Evolutionary conservation across 2,329 filamentous ascomycete species (phyloP).

Genomic region (Epichloe glyceriae): DNA sequence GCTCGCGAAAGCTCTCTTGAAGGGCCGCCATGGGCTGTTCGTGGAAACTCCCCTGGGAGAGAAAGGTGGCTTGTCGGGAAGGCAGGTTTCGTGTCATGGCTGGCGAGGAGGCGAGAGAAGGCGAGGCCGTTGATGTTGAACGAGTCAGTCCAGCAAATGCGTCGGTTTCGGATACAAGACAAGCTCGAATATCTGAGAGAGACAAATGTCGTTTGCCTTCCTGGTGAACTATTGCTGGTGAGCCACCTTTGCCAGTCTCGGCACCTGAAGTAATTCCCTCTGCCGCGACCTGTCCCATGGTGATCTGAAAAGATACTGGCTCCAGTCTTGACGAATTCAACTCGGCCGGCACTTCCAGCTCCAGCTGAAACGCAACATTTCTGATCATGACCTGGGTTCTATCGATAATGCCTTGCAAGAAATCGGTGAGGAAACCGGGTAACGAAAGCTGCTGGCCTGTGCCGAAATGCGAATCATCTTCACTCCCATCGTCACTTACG

Average conservation of each 20-base stretch:
- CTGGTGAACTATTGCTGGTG: slow-evolving; percentile 32
- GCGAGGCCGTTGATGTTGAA: slow-evolving; percentile 37
- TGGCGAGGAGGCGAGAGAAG: slow-evolving; percentile 38
- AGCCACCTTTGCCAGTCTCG: slow-evolving; percentile 10
- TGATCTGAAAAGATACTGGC: slow-evolving; percentile 50
- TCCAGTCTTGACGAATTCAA: slow-evolving; percentile 33
- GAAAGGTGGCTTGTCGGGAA: slow-evolving; percentile 17
- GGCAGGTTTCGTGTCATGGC: slow-evolving; percentile 26
- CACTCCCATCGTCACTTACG: slow-evolving; percentile 47
- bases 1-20: slow-evolving; percentile 14
- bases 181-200: slow-evolving; percentile 50
- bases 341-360: slow-evolving; percentile 44
- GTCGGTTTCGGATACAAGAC: slow-evolving; percentile 53
- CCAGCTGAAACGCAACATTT: slow-evolving; percentile 52
- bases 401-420: slow-evolving; percentile 62
- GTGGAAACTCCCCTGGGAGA: slow-evolving; percentile 17
- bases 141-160: slow-evolving; percentile 48
- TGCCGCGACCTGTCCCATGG: slow-evolving; percentile 50
- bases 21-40: slow-evolving; percentile 14
- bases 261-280: slow-evolving; percentile 47
- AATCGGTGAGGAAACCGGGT: slow-evolving; percentile 56
- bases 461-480: slow-evolving; percentile 49
- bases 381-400: slow-evolving; percentile 54
- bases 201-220: slow-evolving; percentile 53
- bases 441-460: slow-evolving; percentile 58